Conservation (phyloP, 441 rosid genomes). For the Mallotus japonicus region DNA sequence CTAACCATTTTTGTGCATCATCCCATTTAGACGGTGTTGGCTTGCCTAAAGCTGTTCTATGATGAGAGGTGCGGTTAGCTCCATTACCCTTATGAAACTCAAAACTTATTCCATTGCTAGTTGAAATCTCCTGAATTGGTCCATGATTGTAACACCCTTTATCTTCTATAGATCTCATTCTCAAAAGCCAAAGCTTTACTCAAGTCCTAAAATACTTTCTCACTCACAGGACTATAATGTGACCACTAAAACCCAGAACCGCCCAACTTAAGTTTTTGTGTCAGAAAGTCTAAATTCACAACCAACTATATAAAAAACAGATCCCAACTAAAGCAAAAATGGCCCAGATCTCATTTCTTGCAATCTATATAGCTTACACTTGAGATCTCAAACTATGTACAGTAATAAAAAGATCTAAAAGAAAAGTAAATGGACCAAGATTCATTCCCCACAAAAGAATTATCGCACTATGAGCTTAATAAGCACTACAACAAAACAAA, state of each 20-base stretch:
- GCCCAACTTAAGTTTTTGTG: conserved; percentile 13
- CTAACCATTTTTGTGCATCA: conserved; percentile 96
- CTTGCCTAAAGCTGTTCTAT: conserved; percentile 74
- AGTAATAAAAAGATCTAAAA: conserved; percentile 5
- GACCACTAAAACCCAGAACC: not conserved
- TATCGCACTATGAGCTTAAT: not conserved
- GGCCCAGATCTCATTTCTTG: conserved; percentile 20
- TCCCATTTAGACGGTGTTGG: conserved; percentile 97
- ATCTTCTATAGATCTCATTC: conserved; percentile 79
- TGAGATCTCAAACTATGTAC: conserved; percentile 1
- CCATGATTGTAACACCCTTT: conserved; percentile 59
- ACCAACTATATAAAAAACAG: not conserved
- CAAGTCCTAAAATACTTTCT: not conserved
- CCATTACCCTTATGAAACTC: conserved; percentile 76
- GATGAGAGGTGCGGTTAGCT: conserved; percentile 53
- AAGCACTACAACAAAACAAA: not conserved
- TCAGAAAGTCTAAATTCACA: conserved; percentile 6
- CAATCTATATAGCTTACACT: not conserved
- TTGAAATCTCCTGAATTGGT: conserved; percentile 53
- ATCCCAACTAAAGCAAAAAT: conserved; percentile 18
- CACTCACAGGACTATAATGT: not conserved
- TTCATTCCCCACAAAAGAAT: conserved; percentile 5
- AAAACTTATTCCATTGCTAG: conserved; percentile 41
- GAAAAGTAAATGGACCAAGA: conserved; percentile 12
- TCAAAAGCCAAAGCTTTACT: conserved; percentile 16